A percentile compares a stretch with the other conserved stretches of the same genome.
phyloP scores from a whole-genome alignment of 208 protist genomes.

The Wallacemonas sp. region DNA sequence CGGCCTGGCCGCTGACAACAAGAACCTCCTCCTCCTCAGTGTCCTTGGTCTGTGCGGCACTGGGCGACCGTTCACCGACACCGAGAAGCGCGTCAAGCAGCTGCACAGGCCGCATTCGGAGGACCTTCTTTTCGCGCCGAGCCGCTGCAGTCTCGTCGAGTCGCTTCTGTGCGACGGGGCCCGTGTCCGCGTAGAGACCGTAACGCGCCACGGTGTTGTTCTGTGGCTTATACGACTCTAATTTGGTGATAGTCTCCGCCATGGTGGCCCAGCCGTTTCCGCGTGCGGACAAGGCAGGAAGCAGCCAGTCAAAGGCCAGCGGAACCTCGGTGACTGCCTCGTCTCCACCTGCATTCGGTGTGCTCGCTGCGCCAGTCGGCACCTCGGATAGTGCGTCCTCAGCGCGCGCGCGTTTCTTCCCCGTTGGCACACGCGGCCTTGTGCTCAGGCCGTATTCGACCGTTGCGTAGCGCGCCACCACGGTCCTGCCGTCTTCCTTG shows the following conservation, averaged over 20 bases:
- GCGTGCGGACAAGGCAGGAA: not conserved
- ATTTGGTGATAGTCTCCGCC: not conserved
- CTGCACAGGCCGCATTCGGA: not conserved
- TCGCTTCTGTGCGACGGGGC: not conserved
- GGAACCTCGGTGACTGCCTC: not conserved
- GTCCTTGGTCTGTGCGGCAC: not conserved
- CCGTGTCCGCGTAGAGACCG: not conserved
- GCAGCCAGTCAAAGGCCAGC: not conserved
- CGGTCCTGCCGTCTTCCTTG: not conserved
- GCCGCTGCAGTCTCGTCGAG: not conserved
- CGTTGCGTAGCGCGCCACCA: not conserved
- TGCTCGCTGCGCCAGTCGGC: too few species aligned
- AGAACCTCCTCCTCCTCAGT: not conserved
- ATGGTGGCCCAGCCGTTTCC: conserved; percentile 1
- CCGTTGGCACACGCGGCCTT: not conserved
- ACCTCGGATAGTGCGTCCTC: too few species aligned
- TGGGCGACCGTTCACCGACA: not conserved
- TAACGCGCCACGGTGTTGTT: not conserved
- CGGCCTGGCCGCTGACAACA: not conserved
- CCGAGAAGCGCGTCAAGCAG: conserved; percentile 1
- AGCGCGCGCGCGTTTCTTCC: not conserved
- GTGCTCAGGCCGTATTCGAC: conserved; percentile 6
- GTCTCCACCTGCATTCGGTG: too few species aligned
- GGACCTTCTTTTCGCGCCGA: not conserved
- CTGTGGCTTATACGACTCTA: conserved; percentile 5